These are phyloP conservation scores for Scutellaria minor DNA, from an alignment of 257 asterid genomes.

Conservation along the genomic window DNA sequence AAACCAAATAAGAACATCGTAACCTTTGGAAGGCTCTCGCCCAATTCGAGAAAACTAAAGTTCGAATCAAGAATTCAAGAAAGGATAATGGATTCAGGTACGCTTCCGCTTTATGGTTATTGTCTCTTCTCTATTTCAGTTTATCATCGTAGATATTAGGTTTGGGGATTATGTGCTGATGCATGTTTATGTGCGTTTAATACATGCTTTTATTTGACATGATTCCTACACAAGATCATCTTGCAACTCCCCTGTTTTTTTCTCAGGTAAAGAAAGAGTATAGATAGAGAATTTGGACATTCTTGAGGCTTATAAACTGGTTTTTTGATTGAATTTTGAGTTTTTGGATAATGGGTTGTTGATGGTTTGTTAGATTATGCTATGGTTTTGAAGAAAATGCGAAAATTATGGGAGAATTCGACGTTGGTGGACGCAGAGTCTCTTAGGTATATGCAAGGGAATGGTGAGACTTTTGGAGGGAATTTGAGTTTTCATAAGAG, in stretches of 20 bases:
- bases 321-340: conserved; percentile 27
- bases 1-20: too few species aligned
- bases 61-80: too few species aligned
- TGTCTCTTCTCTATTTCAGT: too few species aligned
- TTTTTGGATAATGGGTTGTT: conserved; percentile 26
- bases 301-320: background rate
- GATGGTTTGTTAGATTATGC: conserved; percentile 53
- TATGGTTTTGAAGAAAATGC: conserved; percentile 55
- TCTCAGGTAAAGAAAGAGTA: conserved; percentile 55
- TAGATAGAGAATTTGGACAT: background rate
- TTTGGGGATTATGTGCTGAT: too few species aligned
- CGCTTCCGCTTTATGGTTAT: too few species aligned
- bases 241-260: conserved; percentile 80
- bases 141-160: too few species aligned
- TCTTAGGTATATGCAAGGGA: conserved; percentile 60
- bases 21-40: too few species aligned
- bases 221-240: conserved; percentile 53
- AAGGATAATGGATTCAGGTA: too few species aligned
- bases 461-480: conserved; percentile 70
- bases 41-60: too few species aligned
- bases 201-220: too few species aligned
- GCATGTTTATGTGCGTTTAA: too few species aligned
- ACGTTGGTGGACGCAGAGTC: conserved; percentile 23
- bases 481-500: conserved; percentile 59
- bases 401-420: conserved; percentile 45